Evolutionary conservation across 2,329 filamentous ascomycete genomes (phyloP), one percentile per base, ranked within the genome.

Genomic region (Sporothrix brunneoviolacea): DNA sequence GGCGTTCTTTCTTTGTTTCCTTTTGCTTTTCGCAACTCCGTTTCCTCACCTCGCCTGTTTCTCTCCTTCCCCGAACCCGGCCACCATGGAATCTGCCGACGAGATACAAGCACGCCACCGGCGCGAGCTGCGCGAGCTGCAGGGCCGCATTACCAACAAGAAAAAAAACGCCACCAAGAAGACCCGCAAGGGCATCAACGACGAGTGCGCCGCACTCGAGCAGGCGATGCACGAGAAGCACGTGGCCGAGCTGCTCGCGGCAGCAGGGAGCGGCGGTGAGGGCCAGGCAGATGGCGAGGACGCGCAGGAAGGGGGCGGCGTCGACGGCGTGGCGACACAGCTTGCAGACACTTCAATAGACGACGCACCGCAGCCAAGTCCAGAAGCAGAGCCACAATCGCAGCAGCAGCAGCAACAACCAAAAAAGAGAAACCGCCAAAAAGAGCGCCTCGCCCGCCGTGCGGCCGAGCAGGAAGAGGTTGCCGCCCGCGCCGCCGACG

Each of bases 111-210:
- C 82, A 33, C 85, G 84, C 41, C 93, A 98, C 66, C 83, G 88
- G 61, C 93, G 88, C 68, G 91, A 98, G 70, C 83, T 86, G 65
- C 84, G 83, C 59, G 91, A 97, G 54, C 76, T 98, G 22, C 88
- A 95, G 66, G 79, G 82, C 45, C 83, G 85, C 53, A 83, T 94
- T 62, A 96, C 88, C 5, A 90, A 86, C 70, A 97, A 96, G 77
- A 98, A 96, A 76, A 97, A 96, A 74, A 85, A 87, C 70, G 91
- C 93, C 15, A 94, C 86, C 41, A 98, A 97, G 70, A 89, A 82
- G 80, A 91, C 77, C 59, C 80, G 72, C 61, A 88, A 85, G 65
- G 83, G 84, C 24, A 74, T 91, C 62, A 88, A 86, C 36, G 76
- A 85, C 47, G 87, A 91, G 64, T 89, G 88, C 58, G 84, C 84